These are phyloP conservation scores for Amanita rubescens DNA, from an alignment of 768 basidiomycete species.

Conservation along the genomic window DNA sequence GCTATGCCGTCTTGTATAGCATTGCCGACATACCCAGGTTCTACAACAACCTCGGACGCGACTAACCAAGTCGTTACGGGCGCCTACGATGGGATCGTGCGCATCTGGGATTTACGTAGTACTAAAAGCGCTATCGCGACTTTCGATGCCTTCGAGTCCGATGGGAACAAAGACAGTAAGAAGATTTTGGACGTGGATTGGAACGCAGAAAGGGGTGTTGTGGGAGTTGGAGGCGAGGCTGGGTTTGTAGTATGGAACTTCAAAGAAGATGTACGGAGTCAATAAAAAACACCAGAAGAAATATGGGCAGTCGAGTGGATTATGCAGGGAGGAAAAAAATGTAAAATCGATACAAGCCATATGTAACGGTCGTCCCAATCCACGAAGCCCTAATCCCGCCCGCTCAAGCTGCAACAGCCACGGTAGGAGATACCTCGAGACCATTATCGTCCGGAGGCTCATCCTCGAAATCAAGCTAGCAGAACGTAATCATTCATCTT, in stretches of 20 bases:
- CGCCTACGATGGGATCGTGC: conserved; percentile 69
- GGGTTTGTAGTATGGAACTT: conserved; percentile 55
- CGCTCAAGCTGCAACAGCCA: conserved; percentile 21
- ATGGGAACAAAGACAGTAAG: conserved; percentile 36
- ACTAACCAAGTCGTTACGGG: conserved; percentile 60
- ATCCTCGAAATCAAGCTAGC: conserved; percentile 79
- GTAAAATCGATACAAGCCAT: background rate
- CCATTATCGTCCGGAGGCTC: conserved; percentile 52
- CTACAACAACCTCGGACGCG: conserved; percentile 13
- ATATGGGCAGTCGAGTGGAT: too few species aligned
- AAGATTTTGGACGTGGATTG: conserved; percentile 59
- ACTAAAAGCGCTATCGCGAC: conserved; percentile 54
- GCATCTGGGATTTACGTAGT: conserved; percentile 76
- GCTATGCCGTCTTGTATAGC: conserved; percentile 60
- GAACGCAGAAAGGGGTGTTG: conserved; percentile 36
- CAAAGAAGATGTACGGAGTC: conserved; percentile 2
- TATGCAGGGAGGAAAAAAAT: too few species aligned
- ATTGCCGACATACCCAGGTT: conserved; percentile 6
- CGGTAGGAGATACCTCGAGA: conserved; percentile 26
- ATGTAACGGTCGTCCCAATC: too few species aligned
- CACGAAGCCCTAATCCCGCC: too few species aligned
- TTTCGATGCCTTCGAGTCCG: conserved; percentile 38
- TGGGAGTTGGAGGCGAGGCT: conserved; percentile 56
- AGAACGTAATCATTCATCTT: conserved; percentile 7
- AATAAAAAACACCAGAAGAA: background rate